phyloP scores from a whole-genome alignment of 73 alveolate species.

The Durusdinium trenchii region DNA sequence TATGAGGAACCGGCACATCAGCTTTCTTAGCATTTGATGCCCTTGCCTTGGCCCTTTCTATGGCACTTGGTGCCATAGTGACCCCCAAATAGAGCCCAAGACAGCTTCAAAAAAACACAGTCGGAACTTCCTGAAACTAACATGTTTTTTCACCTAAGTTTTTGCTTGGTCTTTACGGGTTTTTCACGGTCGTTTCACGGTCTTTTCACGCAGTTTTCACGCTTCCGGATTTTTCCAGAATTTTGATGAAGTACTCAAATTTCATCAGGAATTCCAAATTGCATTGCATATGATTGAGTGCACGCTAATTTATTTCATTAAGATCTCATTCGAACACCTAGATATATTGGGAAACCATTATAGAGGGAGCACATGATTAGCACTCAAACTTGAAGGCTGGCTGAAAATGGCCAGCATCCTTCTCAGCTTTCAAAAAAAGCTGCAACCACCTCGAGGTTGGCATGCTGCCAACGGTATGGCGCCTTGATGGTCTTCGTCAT shows the following conservation, averaged over 20 bases:
- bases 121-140: background rate
- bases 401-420: slow-evolving; percentile 10
- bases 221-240: slow-evolving; percentile 25
- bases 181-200: slow-evolving; percentile 61
- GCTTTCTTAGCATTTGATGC: background rate
- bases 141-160: background rate
- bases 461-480: background rate
- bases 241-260: background rate
- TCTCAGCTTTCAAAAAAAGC: background rate
- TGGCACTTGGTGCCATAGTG: background rate
- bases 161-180: background rate
- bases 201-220: slow-evolving; percentile 53
- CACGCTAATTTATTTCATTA: background rate
- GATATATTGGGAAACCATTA: background rate
- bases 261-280: too few species aligned
- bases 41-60: slow-evolving; percentile 1
- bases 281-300: too few species aligned
- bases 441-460: background rate
- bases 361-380: background rate
- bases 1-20: too few species aligned
- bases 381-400: background rate
- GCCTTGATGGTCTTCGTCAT: background rate
- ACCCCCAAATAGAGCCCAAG: too few species aligned
- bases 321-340: background rate
- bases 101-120: too few species aligned